phyloP scores from a whole-genome alignment of 306 rosid species.

The Clitoria ternatea region DNA sequence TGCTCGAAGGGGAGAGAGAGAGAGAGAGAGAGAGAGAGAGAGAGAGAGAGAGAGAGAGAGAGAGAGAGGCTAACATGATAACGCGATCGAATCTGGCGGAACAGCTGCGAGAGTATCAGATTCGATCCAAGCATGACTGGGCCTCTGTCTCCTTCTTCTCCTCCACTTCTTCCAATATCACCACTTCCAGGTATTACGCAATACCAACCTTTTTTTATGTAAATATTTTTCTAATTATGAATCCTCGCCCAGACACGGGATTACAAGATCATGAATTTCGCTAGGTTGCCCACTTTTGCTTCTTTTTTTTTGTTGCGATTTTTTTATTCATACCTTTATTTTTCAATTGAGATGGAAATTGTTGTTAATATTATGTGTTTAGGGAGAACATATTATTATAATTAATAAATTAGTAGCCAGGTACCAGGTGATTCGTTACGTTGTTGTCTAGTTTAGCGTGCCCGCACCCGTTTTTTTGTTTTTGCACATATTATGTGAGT shows the following conservation, averaged over 20 bases:
- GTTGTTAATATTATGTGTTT: not conserved
- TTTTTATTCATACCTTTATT: not conserved
- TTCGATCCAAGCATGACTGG: constrained; percentile 99
- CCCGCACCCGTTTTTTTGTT: not conserved
- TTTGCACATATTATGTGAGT: not conserved
- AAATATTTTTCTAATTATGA: not conserved
- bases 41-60: constrained; percentile 10
- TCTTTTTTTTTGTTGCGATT: not conserved
- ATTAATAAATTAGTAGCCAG: not conserved
- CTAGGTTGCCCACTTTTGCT: not conserved
- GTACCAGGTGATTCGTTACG: not conserved
- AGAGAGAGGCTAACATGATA: constrained; percentile 52
- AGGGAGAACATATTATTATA: not conserved
- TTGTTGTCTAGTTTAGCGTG: constrained; percentile 3
- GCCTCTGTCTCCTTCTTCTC: constrained; percentile 98
- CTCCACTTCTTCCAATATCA: constrained; percentile 68
- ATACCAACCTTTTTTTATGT: not conserved
- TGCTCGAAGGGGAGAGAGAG: not conserved
- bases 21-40: constrained; percentile 5
- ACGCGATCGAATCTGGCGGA: constrained; percentile 99
- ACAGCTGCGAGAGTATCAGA: constrained; percentile 95
- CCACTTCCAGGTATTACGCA: constrained; percentile 70
- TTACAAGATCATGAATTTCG: not conserved
- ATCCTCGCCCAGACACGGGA: not conserved
- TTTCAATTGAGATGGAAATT: not conserved